Base-by-base conservation (phyloP, 495 filamentous ascomycete species). In the Neurospora sp. region DNA sequence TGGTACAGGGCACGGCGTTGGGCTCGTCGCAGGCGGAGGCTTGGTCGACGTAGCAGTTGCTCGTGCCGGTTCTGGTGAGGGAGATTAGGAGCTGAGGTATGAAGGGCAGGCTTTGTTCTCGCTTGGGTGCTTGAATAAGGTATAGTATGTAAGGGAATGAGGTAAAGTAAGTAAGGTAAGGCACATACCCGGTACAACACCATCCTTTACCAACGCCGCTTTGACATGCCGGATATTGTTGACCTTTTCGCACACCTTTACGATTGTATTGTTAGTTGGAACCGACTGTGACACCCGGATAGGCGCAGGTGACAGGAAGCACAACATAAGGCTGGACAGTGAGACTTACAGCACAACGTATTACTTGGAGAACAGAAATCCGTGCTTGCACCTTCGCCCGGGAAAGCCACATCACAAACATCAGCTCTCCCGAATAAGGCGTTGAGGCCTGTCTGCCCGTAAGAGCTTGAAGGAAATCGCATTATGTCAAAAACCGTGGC, bases 31-130 rank as follows among this genome's bases (percentile, higher is more conserved):
- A 74, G 44, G n/a, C 68, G 10, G 72, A 75, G 38, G 42, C 14
- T 27, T 75, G 45, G 39, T 75, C 72, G 45, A 70, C 45, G 70
- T 42, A 70, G 65, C 70, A 74, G 35, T 71, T 72, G 42, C 53
- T 7, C 4, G 53, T 7, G 53, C 71, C 74, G 39, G 61, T 47
- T 42, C 42, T 42, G 42, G 6, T 44, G 16, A 44, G 18, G 16
- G 7, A 8, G 42, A 6, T 44, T 44, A 44, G 41, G 16, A 14
- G 41, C 27, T 38, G 37, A 40, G 16, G 27, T 22, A n/a, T 31
- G 61, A 44, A 8, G 10, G 39, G 12, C 39, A 14, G 39, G 4
- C 39, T 14, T 40, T 40, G 39, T 12, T 40, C 39, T 3, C 39
- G 39, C 39, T 14, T 40, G 39, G 39, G 39, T 40, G 39, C 39